phyloP scores from a whole-genome alignment of 2,329 filamentous ascomycete species.

The Penicillium crustosum region DNA sequence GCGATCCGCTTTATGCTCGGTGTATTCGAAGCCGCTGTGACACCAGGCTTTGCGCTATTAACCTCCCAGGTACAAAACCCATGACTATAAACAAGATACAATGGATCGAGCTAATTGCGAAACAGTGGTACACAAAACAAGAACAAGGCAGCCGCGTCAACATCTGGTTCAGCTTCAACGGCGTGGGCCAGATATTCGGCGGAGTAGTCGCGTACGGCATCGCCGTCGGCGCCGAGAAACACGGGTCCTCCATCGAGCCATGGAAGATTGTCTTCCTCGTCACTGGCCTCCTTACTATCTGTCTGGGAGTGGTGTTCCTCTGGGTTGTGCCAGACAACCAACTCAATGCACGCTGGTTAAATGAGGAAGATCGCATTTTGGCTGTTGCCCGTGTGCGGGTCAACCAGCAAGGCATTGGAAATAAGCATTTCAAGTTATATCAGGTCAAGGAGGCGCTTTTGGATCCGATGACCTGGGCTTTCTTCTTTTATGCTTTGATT shows the following conservation, averaged over 20 bases:
- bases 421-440: constrained; percentile 65
- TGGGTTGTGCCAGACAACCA: constrained; percentile 60
- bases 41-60: constrained; percentile 67
- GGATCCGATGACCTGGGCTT: constrained; percentile 62
- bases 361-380: constrained; percentile 63
- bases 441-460: constrained; percentile 62
- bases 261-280: constrained; percentile 66
- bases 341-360: constrained; percentile 62
- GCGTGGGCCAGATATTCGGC: constrained; percentile 63
- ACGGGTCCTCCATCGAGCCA: constrained; percentile 59
- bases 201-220: constrained; percentile 65
- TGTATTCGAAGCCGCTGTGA: constrained; percentile 67
- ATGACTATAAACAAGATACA: too few species aligned
- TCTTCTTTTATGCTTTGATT: constrained; percentile 58
- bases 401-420: constrained; percentile 74
- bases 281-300: constrained; percentile 54
- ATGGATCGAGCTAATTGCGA: not conserved
- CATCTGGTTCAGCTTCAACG: constrained; percentile 70
- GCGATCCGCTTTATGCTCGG: constrained; percentile 68
- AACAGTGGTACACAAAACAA: constrained; percentile 67
- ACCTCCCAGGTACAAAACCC: constrained; percentile 51
- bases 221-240: constrained; percentile 53
- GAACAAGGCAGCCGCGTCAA: constrained; percentile 64
- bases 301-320: constrained; percentile 51
- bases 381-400: constrained; percentile 69